Evolutionary conservation across 2,329 filamentous ascomycete species (phyloP), one percentile per base, ranked within the genome.

Genomic region (Fusarium sororula): DNA sequence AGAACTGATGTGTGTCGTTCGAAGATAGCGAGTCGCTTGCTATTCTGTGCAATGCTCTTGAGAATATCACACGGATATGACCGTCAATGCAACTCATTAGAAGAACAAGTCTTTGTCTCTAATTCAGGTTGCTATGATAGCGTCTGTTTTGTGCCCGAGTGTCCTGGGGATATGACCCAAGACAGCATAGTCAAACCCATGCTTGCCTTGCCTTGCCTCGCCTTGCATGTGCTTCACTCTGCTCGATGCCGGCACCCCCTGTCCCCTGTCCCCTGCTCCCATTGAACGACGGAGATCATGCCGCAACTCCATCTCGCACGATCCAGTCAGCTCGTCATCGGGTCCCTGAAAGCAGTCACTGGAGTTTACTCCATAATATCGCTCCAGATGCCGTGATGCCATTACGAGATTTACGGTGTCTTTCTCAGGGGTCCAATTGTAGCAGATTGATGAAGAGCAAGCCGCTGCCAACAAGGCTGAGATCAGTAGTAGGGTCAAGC

Each of bases 401-500:
- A 60, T 57, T 57, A 56, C 35, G 45, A 53, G 28, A 54, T 53
- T 61, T 54, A 37, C 24, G 50, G 11, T 7, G 51, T 32, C 45
- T 22, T 39, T 51, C 28, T 8, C 28, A 58, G 41, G 42, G 56
- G 24, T 48, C 51, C 35, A 53, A 48, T n/a, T n/a, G 42, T 42
- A 65, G 42, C 26, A 39, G 35, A 20, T 55, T 22, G 66, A 66
- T 58, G 35, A 47, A 63, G 45, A 48, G 45, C 53, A 58, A 57
- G 58, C 64, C 47, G n/a, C 61, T 53, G 62, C 71, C 73, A 72
- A 77, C 73, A 72, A 77, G 75, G 61, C 68, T 67, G 62, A 59
- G 68, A 75, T 73, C 68, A 65, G 53, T 73, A 59, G 32, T 42
- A 58, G 58, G 48, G 42, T 61, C 69, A 70, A 73, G 75, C 70